A percentile compares a stretch with the other conserved stretches of the same genome.
These are phyloP conservation scores for Yamadazyma trypodendri DNA, from an alignment of 1,139 yeast genomes.

Conservation along the genomic window DNA sequence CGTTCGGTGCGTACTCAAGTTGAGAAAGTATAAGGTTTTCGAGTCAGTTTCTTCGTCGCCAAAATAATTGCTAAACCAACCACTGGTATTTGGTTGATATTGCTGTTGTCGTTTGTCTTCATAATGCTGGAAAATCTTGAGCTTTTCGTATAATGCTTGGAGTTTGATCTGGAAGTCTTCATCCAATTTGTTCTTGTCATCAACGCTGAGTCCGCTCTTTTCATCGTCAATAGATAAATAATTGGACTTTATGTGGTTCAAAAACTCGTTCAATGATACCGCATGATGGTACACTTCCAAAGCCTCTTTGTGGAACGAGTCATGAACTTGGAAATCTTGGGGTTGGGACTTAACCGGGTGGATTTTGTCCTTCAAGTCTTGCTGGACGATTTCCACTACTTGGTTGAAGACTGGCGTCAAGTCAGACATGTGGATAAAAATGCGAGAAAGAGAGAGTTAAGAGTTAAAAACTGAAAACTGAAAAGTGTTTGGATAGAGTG, in stretches of 20 bases:
- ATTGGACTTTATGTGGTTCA: constrained; percentile 39
- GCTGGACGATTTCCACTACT: constrained; percentile 45
- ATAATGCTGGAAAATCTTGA: constrained; percentile 49
- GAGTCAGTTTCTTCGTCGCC: constrained; percentile 32
- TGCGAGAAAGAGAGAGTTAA: no score
- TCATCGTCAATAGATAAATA: constrained; percentile 40
- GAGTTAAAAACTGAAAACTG: no score
- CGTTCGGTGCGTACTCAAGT: constrained; percentile 32
- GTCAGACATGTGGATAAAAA: constrained; percentile 57
- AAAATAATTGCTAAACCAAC: constrained; percentile 26
- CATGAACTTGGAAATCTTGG: constrained; percentile 28
- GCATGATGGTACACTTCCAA: constrained; percentile 43
- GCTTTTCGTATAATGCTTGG: constrained; percentile 50
- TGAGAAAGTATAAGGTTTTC: constrained; percentile 24
- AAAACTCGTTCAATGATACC: constrained; percentile 36
- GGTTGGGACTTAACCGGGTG: neutral
- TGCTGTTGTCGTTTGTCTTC: constrained; percentile 53
- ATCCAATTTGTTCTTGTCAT: constrained; percentile 55
- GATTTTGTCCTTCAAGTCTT: constrained; percentile 21
- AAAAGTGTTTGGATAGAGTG: no score
- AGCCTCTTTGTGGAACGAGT: constrained; percentile 54
- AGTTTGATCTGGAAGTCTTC: constrained; percentile 52
- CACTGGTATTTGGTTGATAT: constrained; percentile 22
- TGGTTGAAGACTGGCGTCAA: constrained; percentile 51
- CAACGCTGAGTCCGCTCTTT: constrained; percentile 22